Percentiles rank a stretch among this genome's conserved stretches.
phyloP scores from a whole-genome alignment of 352 stramenopile genomes.

The Phytophthora uliginosa region DNA sequence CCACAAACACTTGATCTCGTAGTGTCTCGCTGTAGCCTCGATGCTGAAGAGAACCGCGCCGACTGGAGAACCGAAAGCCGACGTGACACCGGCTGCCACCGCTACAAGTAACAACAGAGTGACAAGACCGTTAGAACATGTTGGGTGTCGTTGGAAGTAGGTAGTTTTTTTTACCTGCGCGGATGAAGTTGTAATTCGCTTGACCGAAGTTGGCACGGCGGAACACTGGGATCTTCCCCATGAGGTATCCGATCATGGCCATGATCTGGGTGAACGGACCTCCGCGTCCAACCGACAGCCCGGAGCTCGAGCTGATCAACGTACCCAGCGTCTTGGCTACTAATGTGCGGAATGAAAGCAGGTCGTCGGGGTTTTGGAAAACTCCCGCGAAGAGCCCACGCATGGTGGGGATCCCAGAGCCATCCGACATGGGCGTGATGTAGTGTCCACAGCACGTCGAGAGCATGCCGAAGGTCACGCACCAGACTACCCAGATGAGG shows the following conservation, averaged over 20 bases:
- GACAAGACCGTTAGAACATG: background rate
- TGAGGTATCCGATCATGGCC: slow-evolving; percentile 76
- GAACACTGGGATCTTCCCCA: slow-evolving; percentile 77
- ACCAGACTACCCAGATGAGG: slow-evolving; percentile 79
- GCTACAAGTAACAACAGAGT: slow-evolving; percentile 33
- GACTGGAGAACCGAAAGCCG: slow-evolving; percentile 82
- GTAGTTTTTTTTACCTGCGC: slow-evolving; percentile 48
- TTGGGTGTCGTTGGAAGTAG: no score
- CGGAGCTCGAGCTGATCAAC: slow-evolving; percentile 71
- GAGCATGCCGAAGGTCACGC: slow-evolving; percentile 57
- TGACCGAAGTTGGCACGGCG: slow-evolving; percentile 77
- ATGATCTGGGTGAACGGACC: slow-evolving; percentile 87
- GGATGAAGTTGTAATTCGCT: slow-evolving; percentile 81
- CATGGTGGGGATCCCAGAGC: slow-evolving; percentile 85
- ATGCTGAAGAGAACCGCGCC: slow-evolving; percentile 87
- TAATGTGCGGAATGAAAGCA: slow-evolving; percentile 76
- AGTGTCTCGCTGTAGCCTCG: slow-evolving; percentile 85
- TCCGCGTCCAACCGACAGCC: slow-evolving; percentile 75
- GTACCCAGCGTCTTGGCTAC: slow-evolving; percentile 79
- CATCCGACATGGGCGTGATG: slow-evolving; percentile 68
- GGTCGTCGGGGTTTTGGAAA: slow-evolving; percentile 77
- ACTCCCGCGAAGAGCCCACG: slow-evolving; percentile 84
- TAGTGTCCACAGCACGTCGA: slow-evolving; percentile 72
- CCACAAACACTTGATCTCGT: slow-evolving; percentile 90
- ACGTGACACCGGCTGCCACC: slow-evolving; percentile 81